Conservation (phyloP, 2,329 filamentous ascomycete species). For the Cercospora sesami region DNA sequence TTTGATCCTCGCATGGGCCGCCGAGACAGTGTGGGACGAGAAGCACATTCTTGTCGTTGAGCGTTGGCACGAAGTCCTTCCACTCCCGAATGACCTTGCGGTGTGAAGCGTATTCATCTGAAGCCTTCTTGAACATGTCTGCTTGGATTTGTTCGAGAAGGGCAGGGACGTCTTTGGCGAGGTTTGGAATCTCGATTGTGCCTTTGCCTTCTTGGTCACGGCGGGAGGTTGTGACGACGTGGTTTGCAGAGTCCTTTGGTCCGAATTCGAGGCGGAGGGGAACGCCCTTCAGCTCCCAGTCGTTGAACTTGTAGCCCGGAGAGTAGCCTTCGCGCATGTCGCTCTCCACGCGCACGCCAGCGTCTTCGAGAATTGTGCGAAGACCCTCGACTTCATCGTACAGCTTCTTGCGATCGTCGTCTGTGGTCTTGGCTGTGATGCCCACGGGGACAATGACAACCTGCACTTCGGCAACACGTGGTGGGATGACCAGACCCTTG, state of each 20-base stretch:
- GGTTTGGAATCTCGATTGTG: conserved; percentile 71
- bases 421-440: conserved; percentile 80
- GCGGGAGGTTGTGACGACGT: conserved; percentile 79
- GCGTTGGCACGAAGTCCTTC: conserved; percentile 85
- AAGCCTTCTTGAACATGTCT: conserved; percentile 76
- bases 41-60: conserved; percentile 90
- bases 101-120: conserved; percentile 75
- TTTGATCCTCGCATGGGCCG: conserved; percentile 83
- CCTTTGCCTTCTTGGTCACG: conserved; percentile 83
- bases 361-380: conserved; percentile 66
- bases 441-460: conserved; percentile 88
- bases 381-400: conserved; percentile 74
- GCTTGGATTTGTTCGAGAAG: conserved; percentile 87
- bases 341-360: conserved; percentile 73
- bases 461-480: conserved; percentile 83
- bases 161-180: conserved; percentile 71
- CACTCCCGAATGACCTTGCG: conserved; percentile 78
- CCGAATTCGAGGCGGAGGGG: conserved; percentile 94
- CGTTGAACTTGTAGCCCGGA: conserved; percentile 97
- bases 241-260: conserved; percentile 85
- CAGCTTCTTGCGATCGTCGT: conserved; percentile 75
- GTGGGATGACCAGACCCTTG: conserved; percentile 90
- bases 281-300: conserved; percentile 96
- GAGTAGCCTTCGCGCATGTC: conserved; percentile 89
- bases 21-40: conserved; percentile 87